Evolutionary conservation across 2,329 filamentous ascomycete species (phyloP).

Genomic region (Trichoderma simmonsii): DNA sequence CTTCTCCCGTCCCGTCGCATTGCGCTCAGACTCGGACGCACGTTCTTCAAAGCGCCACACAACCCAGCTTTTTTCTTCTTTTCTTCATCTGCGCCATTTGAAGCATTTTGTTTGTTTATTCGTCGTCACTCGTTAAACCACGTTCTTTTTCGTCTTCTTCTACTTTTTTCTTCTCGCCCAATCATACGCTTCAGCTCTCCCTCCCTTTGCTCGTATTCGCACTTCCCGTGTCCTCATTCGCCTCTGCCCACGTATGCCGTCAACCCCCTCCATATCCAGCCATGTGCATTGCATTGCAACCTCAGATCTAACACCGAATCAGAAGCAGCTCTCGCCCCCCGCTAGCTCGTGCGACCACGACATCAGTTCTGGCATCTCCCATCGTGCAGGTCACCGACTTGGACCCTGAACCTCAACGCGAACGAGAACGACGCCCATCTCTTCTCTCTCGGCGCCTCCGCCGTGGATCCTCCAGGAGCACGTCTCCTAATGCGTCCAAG

Average conservation of each 20-base stretch:
- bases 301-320: slow-evolving; percentile 10
- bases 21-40: not conserved
- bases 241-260: slow-evolving; percentile 3
- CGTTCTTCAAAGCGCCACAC: slow-evolving; percentile 1
- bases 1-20: not conserved
- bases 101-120: not conserved
- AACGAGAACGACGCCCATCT: slow-evolving; percentile 35
- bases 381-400: slow-evolving; percentile 58
- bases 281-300: slow-evolving; percentile 3
- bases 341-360: slow-evolving; percentile 28
- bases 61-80: not conserved
- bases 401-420: slow-evolving; percentile 20
- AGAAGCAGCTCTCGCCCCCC: slow-evolving; percentile 27
- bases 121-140: not conserved
- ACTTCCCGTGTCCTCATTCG: not conserved
- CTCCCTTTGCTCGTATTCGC: slow-evolving; percentile 10
- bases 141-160: not conserved
- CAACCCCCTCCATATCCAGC: slow-evolving; percentile 2
- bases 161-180: not conserved
- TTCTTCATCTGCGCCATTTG: not conserved
- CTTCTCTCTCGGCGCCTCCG: slow-evolving; percentile 62
- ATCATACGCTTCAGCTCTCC: not conserved
- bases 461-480: slow-evolving; percentile 36
- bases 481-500: slow-evolving; percentile 15
- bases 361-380: slow-evolving; percentile 61